Base-by-base conservation (phyloP, 2,329 filamentous ascomycete species). In the Cordyceps cicadae region DNA sequence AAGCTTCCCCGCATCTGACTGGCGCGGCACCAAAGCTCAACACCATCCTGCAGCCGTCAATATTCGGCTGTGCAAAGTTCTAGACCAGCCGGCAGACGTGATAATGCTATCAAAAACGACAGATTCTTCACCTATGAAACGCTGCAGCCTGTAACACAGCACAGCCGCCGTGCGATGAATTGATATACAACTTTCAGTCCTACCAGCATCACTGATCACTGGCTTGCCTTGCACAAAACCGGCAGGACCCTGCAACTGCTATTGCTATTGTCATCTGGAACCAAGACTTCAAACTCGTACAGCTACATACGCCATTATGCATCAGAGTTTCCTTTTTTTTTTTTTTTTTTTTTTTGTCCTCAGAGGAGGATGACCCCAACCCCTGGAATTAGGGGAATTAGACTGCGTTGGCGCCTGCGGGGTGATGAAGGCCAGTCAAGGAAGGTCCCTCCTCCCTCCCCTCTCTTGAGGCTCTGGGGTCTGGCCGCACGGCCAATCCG, bases 221-320 rank as follows among this genome's bases (percentile, higher is more conserved):
- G 15, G 29, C 19, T 26, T 26, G 19, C n/a, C 43, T 48, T 49
- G 32, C 43, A 58, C 39, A 19, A 53, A 43, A 53, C n/a, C 41
- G 49, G 49, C 37, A 59, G 56, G 59, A 61, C 59, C 59, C 59
- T 61, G 59, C n/a, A 45, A 61, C 24, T 5, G 14, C 17, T 52
- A 60, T 60, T 19, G 19, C 24, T 32, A 32, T n/a, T 14, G n/a
- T 60, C 21, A 45, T 50, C 24, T 55, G 12, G 45, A 52, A 61
- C 59, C 59, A 52, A 59, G 37, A 7, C 53, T 43, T 17, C 39
- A 45, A 50, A 26, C 50, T 15, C 39, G 11, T 15, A n/a, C 21
- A 37, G 32, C 52, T 55, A 51, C 59, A 52, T 55, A 51, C 59
- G 59, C 52, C 43, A 61, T 61, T 50, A 41, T 61, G 59, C 59